These are phyloP conservation scores for Xylaria sp. DNA, from an alignment of 2,329 filamentous ascomycete genomes.

Conservation along the genomic window DNA sequence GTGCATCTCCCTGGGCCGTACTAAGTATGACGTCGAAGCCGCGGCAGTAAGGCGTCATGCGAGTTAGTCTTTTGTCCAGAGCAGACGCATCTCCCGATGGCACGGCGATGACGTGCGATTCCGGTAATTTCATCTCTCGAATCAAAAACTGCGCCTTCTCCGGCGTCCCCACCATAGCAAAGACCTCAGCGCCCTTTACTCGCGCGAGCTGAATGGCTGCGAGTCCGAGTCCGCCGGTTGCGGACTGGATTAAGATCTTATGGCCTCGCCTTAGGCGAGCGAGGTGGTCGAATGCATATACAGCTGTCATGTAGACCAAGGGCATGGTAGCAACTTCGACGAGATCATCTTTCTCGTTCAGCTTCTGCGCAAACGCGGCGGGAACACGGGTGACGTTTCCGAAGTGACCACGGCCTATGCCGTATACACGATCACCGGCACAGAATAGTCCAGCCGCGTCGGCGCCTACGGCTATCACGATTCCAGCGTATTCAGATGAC, in stretches of 20 bases:
- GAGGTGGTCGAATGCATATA: constrained; percentile 14
- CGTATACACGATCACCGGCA: constrained; percentile 45
- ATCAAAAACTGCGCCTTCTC: constrained; percentile 13
- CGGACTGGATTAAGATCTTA: constrained; percentile 12
- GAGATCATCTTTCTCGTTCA: constrained; percentile 26
- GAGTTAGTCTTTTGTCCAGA: no score
- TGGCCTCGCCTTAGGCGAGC: background rate
- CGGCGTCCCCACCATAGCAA: background rate
- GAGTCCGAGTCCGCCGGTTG: constrained; percentile 14
- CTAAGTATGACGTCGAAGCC: constrained; percentile 32
- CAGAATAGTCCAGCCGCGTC: constrained; percentile 19
- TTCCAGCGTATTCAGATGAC: constrained; percentile 32
- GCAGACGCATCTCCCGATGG: no score
- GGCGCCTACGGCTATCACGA: constrained; percentile 37
- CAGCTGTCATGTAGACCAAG: constrained; percentile 15
- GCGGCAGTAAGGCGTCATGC: background rate
- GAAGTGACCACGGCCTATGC: constrained; percentile 40
- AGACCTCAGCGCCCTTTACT: constrained; percentile 16
- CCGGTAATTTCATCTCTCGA: constrained; percentile 13
- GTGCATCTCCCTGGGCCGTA: constrained; percentile 6
- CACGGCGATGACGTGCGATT: no score
- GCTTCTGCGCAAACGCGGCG: constrained; percentile 2
- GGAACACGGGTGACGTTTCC: constrained; percentile 42
- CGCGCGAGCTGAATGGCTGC: constrained; percentile 20
- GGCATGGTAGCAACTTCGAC: constrained; percentile 15